Evolutionary conservation across 805 yeast genomes (phyloP).

Genomic region (Zygosaccharomyces siamensis): DNA sequence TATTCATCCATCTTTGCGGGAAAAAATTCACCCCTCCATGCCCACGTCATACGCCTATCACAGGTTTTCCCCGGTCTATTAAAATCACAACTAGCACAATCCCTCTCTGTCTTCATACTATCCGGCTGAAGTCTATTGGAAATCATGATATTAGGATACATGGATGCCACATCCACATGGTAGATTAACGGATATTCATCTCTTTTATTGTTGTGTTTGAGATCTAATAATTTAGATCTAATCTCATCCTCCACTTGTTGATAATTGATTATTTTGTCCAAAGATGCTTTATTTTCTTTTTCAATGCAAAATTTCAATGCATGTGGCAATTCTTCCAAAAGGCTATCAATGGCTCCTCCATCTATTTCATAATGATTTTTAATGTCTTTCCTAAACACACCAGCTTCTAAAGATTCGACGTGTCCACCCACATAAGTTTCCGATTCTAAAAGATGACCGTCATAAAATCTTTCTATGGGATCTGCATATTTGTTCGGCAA

Average conservation of each 20-base stretch:
- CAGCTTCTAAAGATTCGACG: conserved; percentile 96
- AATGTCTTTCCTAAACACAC: conserved; percentile 90
- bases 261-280: conserved; percentile 77
- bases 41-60: conserved; percentile 89
- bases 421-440: conserved; percentile 99
- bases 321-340: conserved; percentile 63
- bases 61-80: conserved; percentile 92
- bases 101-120: conserved; percentile 90
- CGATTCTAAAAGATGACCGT: conserved; percentile 88
- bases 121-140: conserved; percentile 97
- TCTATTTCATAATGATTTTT: conserved; percentile 71
- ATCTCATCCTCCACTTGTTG: conserved; percentile 68
- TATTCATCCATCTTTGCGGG: conserved; percentile 93
- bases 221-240: conserved; percentile 46
- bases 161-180: conserved; percentile 98
- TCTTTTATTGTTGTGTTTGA: conserved; percentile 60
- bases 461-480: conserved; percentile 89
- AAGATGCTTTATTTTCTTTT: conserved; percentile 66
- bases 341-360: conserved; percentile 75
- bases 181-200: conserved; percentile 81
- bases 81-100: conserved; percentile 96
- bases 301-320: conserved; percentile 79
- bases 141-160: conserved; percentile 99
- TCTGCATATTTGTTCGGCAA: conserved; percentile 93
- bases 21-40: conserved; percentile 96